A percentile compares a stretch with the other conserved stretches of the same genome.
These are phyloP conservation scores for Saitozyma podzolica DNA, from an alignment of 768 basidiomycete species.

Conservation along the genomic window DNA sequence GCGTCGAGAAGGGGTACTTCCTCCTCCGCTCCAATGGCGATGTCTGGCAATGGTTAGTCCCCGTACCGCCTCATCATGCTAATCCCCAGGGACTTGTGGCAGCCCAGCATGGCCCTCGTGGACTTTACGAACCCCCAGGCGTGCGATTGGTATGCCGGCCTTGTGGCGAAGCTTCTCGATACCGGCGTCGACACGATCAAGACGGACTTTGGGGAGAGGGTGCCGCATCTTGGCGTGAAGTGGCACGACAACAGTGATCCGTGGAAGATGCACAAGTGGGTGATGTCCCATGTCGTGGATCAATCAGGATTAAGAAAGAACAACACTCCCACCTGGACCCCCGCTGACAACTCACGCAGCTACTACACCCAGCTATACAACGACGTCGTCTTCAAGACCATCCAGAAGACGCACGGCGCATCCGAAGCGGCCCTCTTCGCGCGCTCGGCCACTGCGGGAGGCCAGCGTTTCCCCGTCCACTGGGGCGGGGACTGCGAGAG, in stretches of 20 bases:
- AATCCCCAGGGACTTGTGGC: constrained; percentile 64
- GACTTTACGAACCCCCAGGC: constrained; percentile 68
- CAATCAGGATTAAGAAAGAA: no score
- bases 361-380: constrained; percentile 71
- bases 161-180: constrained; percentile 59
- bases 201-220: constrained; percentile 76
- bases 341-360: constrained; percentile 14
- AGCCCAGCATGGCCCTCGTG: constrained; percentile 59
- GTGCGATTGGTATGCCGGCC: constrained; percentile 61
- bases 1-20: constrained; percentile 66
- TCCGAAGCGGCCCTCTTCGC: constrained; percentile 72
- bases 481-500: constrained; percentile 69
- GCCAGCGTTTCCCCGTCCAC: constrained; percentile 57
- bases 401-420: constrained; percentile 63
- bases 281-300: background rate
- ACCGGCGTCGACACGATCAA: constrained; percentile 53
- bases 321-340: background rate
- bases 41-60: constrained; percentile 50
- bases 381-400: constrained; percentile 65
- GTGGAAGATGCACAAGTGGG: constrained; percentile 65
- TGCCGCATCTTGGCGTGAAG: constrained; percentile 65
- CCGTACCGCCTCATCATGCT: background rate
- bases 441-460: constrained; percentile 66
- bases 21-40: constrained; percentile 68
- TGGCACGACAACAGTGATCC: constrained; percentile 71